Evolutionary conservation across 495 filamentous ascomycete genomes (phyloP), one percentile per base, ranked within the genome.

Genomic region (Hypoxylon lienhwacheense): DNA sequence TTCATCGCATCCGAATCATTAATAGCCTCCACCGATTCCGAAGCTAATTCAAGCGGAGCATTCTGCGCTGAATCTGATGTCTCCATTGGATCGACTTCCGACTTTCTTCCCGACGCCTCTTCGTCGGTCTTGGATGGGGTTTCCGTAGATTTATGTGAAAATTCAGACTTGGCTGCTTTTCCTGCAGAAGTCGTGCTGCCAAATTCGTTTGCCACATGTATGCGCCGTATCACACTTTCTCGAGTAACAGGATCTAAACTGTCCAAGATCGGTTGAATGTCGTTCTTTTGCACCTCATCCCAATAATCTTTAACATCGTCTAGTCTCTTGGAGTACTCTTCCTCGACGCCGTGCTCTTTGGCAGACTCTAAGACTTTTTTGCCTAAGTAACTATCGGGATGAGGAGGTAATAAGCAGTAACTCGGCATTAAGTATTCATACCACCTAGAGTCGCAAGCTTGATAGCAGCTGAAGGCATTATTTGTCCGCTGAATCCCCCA

Each of bases 391-490:
- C 86, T 95, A 28, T 83, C 82, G 1, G 91, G 92, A 59, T 97
- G 90, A 3, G 93, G 95, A 21, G 93, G 95, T 31, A 98, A 72
- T 46, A 97, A 90, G 45, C 85, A 86, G 66, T 96, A 87, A 19
- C 86, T 90, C 6, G 93, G 93, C 68, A 98, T 88, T 29, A 98
- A 76, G 65, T 97, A 98, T 66, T 98, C 93, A 70, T 98, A 98
- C 68, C 90, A 89, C 45, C 93, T 81, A 7, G 89, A 95, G 64
- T 97, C 93, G 64, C 91, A 96, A 31, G 88, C 77, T 60, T 93
- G 85, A 66, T 98, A 97, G 68, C 85, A 88, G 68, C 85, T 96
- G 76, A 97, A 98, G 44, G 84, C 77, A 46, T 86, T 88, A 59
- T 81, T 89, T 1, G 91, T 91, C 15, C 87, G 75, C 64, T 93